Percentiles rank a stretch among this genome's conserved stretches.
Conservation (phyloP, 805 yeast species). For the Cyberlindnera americana region DNA sequence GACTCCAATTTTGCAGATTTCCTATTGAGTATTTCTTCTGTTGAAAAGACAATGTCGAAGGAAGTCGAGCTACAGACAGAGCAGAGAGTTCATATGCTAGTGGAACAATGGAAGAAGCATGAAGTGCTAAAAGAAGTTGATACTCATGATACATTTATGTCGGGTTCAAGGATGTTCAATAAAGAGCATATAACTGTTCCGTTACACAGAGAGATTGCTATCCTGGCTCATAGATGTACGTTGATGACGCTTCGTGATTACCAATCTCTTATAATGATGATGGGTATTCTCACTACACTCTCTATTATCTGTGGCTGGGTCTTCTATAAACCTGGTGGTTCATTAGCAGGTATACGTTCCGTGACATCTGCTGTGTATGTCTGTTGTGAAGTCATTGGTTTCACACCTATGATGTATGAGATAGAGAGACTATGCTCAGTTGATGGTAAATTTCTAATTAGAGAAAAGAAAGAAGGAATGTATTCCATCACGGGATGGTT, state of each 20-base stretch:
- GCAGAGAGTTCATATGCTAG: constrained; percentile 29
- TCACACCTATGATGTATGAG: constrained; percentile 54
- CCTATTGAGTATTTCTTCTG: constrained; percentile 52
- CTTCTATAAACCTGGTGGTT: constrained; percentile 58
- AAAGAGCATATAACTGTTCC: constrained; percentile 25
- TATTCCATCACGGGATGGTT: constrained; percentile 24
- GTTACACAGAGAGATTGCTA: constrained; percentile 40
- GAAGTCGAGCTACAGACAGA: constrained; percentile 30
- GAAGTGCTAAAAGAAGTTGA: constrained; percentile 4
- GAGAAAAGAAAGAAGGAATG: constrained; percentile 26
- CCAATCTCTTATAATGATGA: constrained; percentile 41
- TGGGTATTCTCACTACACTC: constrained; percentile 43
- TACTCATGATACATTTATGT: constrained; percentile 15
- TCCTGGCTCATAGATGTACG: constrained; percentile 42
- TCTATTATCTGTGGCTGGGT: constrained; percentile 75
- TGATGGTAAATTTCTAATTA: constrained; percentile 55
- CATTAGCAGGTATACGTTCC: constrained; percentile 64
- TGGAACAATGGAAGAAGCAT: constrained; percentile 14
- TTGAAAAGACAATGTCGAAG: constrained; percentile 40
- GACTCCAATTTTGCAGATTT: constrained; percentile 57
- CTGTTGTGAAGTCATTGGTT: constrained; percentile 50
- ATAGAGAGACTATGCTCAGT: constrained; percentile 51
- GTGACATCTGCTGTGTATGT: constrained; percentile 49
- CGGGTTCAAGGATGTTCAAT: constrained; percentile 8
- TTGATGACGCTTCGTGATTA: constrained; percentile 47